A percentile compares a stretch with the other conserved stretches of the same genome.
phyloP scores from a whole-genome alignment of 371 early-diverging fungal genomes.

The Dichotomocladium elegans region DNA sequence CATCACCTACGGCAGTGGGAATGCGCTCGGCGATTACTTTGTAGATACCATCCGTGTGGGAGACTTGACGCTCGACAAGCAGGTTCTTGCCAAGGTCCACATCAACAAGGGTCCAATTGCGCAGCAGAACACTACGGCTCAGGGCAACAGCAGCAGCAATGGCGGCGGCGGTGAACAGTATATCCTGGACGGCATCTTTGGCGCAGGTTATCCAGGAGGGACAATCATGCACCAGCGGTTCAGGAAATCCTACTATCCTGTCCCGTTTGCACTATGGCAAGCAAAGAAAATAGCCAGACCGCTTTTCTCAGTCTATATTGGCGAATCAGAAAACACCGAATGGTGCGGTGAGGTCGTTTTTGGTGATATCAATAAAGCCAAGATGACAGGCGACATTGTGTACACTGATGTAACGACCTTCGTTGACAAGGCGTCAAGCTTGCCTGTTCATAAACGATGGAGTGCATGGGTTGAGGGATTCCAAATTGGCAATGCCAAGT shows the following conservation, averaged over 20 bases:
- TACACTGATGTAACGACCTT: slow-evolving; percentile 21
- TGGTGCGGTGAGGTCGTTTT: slow-evolving; percentile 44
- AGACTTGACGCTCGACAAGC: slow-evolving; percentile 8
- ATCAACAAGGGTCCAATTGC: slow-evolving; percentile 14
- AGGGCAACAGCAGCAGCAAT: too few species aligned
- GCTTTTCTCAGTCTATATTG: slow-evolving; percentile 19
- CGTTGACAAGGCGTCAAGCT: background rate
- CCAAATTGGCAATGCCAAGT: slow-evolving; percentile 18
- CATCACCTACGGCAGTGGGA: slow-evolving; percentile 17
- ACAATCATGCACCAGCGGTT: slow-evolving; percentile 12
- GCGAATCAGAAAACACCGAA: slow-evolving; percentile 8
- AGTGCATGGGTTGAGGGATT: slow-evolving; percentile 15
- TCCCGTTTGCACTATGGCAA: slow-evolving; percentile 15
- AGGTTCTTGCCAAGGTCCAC: slow-evolving; percentile 13
- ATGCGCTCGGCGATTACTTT: slow-evolving; percentile 15
- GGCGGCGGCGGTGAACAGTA: slow-evolving; percentile 6
- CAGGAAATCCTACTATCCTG: slow-evolving; percentile 12
- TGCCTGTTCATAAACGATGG: slow-evolving; percentile 20
- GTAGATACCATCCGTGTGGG: slow-evolving; percentile 15
- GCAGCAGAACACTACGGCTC: slow-evolving; percentile 4
- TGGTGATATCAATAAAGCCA: slow-evolving; percentile 35
- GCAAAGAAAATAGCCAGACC: slow-evolving; percentile 18
- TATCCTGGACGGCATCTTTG: slow-evolving; percentile 22
- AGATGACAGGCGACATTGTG: slow-evolving; percentile 25
- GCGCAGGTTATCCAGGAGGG: slow-evolving; percentile 15